Percentiles rank a stretch among this genome's conserved stretches.
phyloP scores from a whole-genome alignment of 2,329 filamentous ascomycete genomes.

The Lachnellula hyalina region DNA sequence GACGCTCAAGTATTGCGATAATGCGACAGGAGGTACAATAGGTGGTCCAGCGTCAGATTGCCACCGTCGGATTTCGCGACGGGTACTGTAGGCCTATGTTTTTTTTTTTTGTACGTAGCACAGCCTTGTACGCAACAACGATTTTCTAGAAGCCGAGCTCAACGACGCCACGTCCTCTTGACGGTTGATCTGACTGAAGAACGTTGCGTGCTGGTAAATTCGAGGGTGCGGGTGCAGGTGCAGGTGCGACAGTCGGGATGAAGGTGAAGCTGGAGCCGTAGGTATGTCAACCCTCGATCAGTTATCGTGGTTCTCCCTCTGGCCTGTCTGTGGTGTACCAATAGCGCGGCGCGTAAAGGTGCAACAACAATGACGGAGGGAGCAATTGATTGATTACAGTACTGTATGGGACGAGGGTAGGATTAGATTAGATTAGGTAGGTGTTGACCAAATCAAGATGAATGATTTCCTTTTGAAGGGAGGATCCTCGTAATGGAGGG shows the following conservation, averaged over 20 bases:
- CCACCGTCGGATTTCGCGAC: slow-evolving; percentile 13
- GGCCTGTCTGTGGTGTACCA: neutral
- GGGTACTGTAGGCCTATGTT: slow-evolving; percentile 23
- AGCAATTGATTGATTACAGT: too few relatives aligned
- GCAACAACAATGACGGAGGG: neutral
- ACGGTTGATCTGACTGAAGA: neutral
- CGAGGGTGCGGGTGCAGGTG: neutral
- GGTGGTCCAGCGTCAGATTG: neutral
- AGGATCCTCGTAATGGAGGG: too few relatives aligned
- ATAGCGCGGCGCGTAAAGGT: slow-evolving; percentile 1
- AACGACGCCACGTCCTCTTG: neutral
- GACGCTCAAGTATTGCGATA: slow-evolving; percentile 33
- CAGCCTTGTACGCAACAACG: neutral
- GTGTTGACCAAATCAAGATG: neutral
- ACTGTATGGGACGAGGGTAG: neutral
- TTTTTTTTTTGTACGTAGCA: neutral
- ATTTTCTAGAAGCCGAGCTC: neutral
- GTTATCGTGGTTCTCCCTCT: slow-evolving; percentile 2
- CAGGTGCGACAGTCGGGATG: neutral
- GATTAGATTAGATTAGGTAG: neutral
- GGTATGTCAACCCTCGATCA: neutral
- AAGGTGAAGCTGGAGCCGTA: slow-evolving; percentile 3
- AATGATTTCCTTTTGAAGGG: neutral
- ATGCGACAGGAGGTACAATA: slow-evolving; percentile 3
- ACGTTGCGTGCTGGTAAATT: slow-evolving; percentile 8